Percentiles rank a stretch among this genome's conserved stretches.
Conservation (phyloP, 2,329 filamentous ascomycete species). For the Diplocarpon rosae region DNA sequence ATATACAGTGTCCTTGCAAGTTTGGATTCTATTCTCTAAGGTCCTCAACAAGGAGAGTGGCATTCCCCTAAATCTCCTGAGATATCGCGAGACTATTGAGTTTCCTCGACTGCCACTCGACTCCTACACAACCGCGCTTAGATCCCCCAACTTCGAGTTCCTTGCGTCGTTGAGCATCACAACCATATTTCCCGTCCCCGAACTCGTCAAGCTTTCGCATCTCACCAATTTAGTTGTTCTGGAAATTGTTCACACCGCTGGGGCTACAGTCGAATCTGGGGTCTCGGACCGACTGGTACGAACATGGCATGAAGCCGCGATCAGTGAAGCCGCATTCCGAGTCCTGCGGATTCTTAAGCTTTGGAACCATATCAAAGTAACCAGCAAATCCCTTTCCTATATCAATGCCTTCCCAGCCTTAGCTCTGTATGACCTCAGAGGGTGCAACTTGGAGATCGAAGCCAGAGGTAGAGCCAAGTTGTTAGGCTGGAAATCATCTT, state of each 20-base stretch:
- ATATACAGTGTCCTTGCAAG: conserved; percentile 17
- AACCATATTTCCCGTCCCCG: conserved; percentile 14
- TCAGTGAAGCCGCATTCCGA: conserved; percentile 20
- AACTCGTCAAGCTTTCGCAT: conserved; percentile 24
- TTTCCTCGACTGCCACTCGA: conserved; percentile 16
- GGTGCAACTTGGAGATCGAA: conserved; percentile 15
- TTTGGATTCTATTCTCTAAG: conserved; percentile 24
- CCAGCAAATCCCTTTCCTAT: conserved; percentile 21
- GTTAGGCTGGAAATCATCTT: conserved; percentile 19
- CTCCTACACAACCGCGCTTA: conserved; percentile 21
- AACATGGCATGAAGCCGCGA: conserved; percentile 23
- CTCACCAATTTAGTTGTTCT: conserved; percentile 25
- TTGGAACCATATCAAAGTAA: conserved; percentile 23
- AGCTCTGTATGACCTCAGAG: conserved; percentile 23
- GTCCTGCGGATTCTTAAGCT: conserved; percentile 26
- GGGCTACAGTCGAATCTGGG: background rate
- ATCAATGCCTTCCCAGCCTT: conserved; percentile 25
- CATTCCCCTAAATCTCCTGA: conserved; percentile 13
- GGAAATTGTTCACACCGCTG: conserved; percentile 20
- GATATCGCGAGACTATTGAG: conserved; percentile 20
- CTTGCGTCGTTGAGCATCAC: conserved; percentile 26
- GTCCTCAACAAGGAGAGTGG: conserved; percentile 13
- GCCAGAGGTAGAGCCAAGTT: conserved; percentile 5
- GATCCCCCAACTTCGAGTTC: conserved; percentile 24
- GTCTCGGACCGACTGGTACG: conserved; percentile 25